phyloP scores from a whole-genome alignment of 805 yeast species.

The Candida methanosorbosa region DNA sequence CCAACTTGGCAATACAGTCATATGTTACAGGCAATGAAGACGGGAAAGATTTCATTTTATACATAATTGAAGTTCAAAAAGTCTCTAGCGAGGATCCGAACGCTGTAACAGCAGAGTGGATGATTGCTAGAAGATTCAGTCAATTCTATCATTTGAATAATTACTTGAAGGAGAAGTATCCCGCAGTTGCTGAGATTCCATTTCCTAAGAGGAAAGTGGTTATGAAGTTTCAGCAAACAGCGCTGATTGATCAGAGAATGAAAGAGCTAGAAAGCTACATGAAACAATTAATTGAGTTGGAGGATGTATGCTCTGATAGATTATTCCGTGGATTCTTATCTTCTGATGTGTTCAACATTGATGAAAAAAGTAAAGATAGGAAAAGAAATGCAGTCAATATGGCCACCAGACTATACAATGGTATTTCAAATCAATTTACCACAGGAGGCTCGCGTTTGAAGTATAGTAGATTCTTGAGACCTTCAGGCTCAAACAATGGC shows the following conservation, averaged over 20 bases:
- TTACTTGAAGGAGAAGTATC: constrained; percentile 46
- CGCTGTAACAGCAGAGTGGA: constrained; percentile 66
- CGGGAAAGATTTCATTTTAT: constrained; percentile 56
- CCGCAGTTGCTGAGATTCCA: constrained; percentile 37
- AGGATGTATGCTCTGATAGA: constrained; percentile 65
- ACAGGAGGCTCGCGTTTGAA: constrained; percentile 1
- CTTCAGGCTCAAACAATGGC: no score
- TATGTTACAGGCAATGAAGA: constrained; percentile 48
- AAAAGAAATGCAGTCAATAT: constrained; percentile 13
- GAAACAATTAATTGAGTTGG: constrained; percentile 43
- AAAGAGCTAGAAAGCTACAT: constrained; percentile 55
- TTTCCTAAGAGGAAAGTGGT: constrained; percentile 60
- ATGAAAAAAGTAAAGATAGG: constrained; percentile 6
- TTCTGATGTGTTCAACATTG: constrained; percentile 45
- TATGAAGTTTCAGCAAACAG: constrained; percentile 59
- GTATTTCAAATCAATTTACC: constrained; percentile 20
- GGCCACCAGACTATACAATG: constrained; percentile 24
- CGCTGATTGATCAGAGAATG: constrained; percentile 57
- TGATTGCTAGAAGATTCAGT: constrained; percentile 80
- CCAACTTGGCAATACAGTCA: constrained; percentile 44
- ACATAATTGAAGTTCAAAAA: constrained; percentile 70
- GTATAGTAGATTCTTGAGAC: not conserved
- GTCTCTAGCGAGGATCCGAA: constrained; percentile 17
- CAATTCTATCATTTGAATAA: constrained; percentile 72
- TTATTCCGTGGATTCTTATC: constrained; percentile 73